These are phyloP conservation scores for Trichoderma erinaceum DNA, from an alignment of 495 filamentous ascomycete genomes.

Conservation along the genomic window DNA sequence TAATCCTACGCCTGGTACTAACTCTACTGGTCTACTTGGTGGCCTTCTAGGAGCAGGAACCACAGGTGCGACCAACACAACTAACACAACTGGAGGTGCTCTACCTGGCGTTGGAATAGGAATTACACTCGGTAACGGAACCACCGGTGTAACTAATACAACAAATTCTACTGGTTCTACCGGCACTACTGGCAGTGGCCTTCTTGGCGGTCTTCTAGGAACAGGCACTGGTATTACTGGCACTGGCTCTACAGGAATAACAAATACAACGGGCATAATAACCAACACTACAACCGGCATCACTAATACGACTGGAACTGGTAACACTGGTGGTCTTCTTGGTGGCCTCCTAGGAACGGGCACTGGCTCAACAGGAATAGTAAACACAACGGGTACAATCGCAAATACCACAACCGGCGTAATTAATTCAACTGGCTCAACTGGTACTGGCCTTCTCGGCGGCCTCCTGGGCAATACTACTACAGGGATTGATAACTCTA, in stretches of 20 bases:
- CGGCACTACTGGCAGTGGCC: neutral
- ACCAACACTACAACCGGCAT: neutral
- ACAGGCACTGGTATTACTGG: no score
- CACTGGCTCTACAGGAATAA: neutral
- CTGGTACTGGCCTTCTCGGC: no score
- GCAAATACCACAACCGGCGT: no score
- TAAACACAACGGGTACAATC: no score
- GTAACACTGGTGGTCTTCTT: neutral
- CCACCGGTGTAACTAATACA: no score
- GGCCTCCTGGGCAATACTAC: no score
- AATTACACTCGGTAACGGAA: no score
- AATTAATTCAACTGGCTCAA: no score
- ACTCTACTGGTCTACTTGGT: neutral
- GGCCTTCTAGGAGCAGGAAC: neutral
- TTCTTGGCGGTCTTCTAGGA: neutral
- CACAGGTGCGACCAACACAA: neutral
- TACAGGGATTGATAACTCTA: no score
- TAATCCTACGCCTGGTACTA: neutral
- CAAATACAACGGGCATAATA: neutral
- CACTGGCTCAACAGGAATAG: no score
- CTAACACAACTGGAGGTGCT: no score
- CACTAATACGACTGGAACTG: neutral
- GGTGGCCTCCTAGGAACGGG: no score
- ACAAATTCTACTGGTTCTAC: neutral
- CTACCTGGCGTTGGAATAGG: neutral